Evolutionary conservation across 2,329 filamentous ascomycete genomes (phyloP).

Genomic region (Didymellaceae sp.): DNA sequence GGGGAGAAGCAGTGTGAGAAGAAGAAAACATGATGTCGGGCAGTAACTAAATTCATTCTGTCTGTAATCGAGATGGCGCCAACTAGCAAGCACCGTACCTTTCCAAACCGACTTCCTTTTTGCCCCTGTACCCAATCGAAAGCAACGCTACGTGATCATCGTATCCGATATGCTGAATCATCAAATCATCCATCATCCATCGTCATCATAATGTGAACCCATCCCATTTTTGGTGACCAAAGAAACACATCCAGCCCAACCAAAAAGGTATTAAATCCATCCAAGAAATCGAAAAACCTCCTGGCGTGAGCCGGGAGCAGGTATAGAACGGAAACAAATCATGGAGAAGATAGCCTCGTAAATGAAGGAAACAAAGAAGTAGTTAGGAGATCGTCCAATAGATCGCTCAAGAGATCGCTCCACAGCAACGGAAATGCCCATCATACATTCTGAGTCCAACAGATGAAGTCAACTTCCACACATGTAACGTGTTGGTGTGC

Average conservation of each 20-base stretch:
- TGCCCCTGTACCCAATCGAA: background rate
- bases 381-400: conserved; percentile 17
- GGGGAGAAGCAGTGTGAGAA: background rate
- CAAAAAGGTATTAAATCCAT: conserved; percentile 39
- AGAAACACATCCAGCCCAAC: conserved; percentile 11
- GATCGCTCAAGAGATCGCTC: conserved; percentile 24
- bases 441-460: conserved; percentile 34
- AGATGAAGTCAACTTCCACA: conserved; percentile 31
- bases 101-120: conserved; percentile 12
- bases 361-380: conserved; percentile 14
- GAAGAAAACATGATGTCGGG: conserved; percentile 4
- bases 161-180: conserved; percentile 13
- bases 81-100: conserved; percentile 12
- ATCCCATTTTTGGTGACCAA: conserved; percentile 12
- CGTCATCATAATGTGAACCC: conserved; percentile 3
- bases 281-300: conserved; percentile 30
- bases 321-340: conserved; percentile 33
- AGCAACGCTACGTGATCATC: conserved; percentile 15
- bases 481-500: conserved; percentile 40
- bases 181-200: conserved; percentile 14
- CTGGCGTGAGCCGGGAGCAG: conserved; percentile 28
- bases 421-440: conserved; percentile 26
- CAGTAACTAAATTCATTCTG: conserved; percentile 11
- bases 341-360: conserved; percentile 15
- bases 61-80: conserved; percentile 14